phyloP scores from a whole-genome alignment of 106 monocot genomes.

The Dactylorhiza incarnata region DNA sequence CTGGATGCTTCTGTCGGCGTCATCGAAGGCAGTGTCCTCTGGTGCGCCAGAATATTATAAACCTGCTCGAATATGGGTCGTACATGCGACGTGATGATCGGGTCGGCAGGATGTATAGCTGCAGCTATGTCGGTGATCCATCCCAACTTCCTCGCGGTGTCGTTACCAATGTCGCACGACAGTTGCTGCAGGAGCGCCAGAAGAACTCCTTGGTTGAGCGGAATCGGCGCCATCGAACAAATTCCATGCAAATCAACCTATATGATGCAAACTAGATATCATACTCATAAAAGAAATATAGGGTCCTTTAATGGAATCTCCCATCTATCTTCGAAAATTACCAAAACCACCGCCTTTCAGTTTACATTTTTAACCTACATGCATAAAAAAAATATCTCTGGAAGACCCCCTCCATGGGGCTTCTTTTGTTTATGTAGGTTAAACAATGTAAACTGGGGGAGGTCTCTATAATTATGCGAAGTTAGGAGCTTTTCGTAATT shows the following conservation, averaged over 20 bases:
- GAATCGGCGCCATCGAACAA: slow-evolving; percentile 36
- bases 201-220: slow-evolving; percentile 64
- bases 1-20: slow-evolving; percentile 24
- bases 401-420: no score
- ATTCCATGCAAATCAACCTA: slow-evolving; percentile 60
- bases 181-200: slow-evolving; percentile 65
- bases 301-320: no score
- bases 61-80: slow-evolving; percentile 69
- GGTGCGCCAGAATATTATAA: slow-evolving; percentile 41
- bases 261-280: background rate
- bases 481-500: background rate
- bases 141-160: slow-evolving; percentile 39
- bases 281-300: no score
- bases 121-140: slow-evolving; percentile 67
- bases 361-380: no score
- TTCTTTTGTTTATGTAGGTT: no score
- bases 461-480: no score
- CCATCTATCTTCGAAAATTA: no score
- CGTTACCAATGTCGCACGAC: slow-evolving; percentile 56
- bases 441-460: no score
- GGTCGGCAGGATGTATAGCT: slow-evolving; percentile 56
- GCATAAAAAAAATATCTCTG: no score
- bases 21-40: slow-evolving; percentile 36
- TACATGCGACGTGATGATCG: slow-evolving; percentile 46
- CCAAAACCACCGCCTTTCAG: no score